Evolutionary conservation across 306 rosid genomes (phyloP), one percentile per base, ranked within the genome.

Genomic region (Medicago lupulina): DNA sequence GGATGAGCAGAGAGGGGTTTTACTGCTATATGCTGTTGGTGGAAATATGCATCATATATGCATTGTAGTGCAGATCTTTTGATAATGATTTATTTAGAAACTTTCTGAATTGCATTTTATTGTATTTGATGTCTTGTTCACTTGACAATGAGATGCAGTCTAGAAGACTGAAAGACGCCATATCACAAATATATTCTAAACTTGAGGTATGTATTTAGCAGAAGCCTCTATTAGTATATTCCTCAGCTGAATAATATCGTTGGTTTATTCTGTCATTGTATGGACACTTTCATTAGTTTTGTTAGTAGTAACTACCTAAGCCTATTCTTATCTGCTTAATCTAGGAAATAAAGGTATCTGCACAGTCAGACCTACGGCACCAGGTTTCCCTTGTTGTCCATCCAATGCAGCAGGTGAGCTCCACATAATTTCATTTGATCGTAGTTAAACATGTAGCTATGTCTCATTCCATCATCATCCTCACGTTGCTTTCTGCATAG

Each of bases 321-420:
- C 25, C 14, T 18, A 38, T 62, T 57, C 60, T 72, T 76, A 39
- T 85, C 73, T 76, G 63, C 53, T 71, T 39, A 46, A 79, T 74
- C 16, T 84, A 95, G 99, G 99, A 95, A 73, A 88, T 92, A 65
- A 90, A 92, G 85, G 91, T 85, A 62, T 87, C 91, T 13, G 96
- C 88, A 55, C 61, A 65, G 53, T 91, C 97, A 7, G 99, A 95
- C 76, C 75, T 92, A 70, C 90, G 99, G 71, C 99, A 95, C 75
- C 96, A 90, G 82, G 96, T 90, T 67, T 95, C 97, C 46, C 95
- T 92, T 77, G 83, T 95, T 47, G 96, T 95, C 77, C 97, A 93
- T 61, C 99, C 99, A 59, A 95, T 95, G 97, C 97, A 86, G 87
- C 99, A 95, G 97, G 99, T 92, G 71, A 70, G 73, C 70, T 60